Evolutionary conservation across 148 eudicot genomes (phyloP), one percentile per base, ranked within the genome.

Genomic region (Camellia granthamiana): DNA sequence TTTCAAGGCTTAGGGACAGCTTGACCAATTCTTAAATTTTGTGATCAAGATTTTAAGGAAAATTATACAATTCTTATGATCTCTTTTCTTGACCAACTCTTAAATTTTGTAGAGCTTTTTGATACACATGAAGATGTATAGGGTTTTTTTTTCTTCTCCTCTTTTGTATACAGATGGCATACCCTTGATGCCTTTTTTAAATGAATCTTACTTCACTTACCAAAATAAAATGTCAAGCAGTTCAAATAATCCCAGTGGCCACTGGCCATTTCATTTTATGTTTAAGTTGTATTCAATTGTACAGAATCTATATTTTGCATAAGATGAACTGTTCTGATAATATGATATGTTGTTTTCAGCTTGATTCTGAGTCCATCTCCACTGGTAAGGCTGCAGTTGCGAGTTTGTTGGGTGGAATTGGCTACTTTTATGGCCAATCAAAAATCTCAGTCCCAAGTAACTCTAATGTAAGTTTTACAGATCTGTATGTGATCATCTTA

Each of bases 391-490:
- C 95, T 79, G 93, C 98, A 76, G 69, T 96, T 82, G 92, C 89
- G 54, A 96, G 91, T 88, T 74, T 94, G 92, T 80, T 96, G 71
- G 99, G 99, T 76, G 98, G 99, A 52, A 94, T 96, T 84, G 99
- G 99, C 74, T 96, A 96, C 89, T 96, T 90, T 75, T 96, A 92
- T 84, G 99, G 99, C 76, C 97, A 92, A 82, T 96, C 99, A 82
- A 96, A 87, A 86, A 96, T 96, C 76, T 90, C 95, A 41, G 81
- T 90, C 77, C 92, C 94, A 56, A 79, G 64, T 23, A 73, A 84
- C 81, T 84, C 91, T 65, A 77, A 83, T 82, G 99, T 96, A 89
- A 90, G 97, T 85, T 75, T 18, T 16, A 16, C 76, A 68, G 75
- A 38, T 74, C 16, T 69, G 23, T 30, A 18, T 14, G 18, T 61